These are phyloP conservation scores for Leonotis leonurus DNA, from an alignment of 257 asterid species.

Conservation along the genomic window DNA sequence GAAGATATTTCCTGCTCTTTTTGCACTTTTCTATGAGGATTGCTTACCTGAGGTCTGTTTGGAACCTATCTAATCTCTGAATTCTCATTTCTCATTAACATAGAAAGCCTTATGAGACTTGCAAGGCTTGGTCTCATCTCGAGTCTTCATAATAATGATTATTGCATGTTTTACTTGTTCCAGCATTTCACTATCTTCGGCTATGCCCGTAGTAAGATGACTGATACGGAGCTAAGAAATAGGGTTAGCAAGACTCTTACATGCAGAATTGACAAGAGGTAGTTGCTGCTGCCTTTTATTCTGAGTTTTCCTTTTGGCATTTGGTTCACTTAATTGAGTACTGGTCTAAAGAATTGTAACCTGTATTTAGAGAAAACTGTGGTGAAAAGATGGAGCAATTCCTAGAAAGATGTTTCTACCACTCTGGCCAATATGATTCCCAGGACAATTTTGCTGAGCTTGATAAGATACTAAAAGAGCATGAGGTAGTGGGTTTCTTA, in stretches of 20 bases:
- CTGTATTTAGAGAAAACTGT: slow-evolving; percentile 69
- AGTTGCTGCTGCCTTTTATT: background rate
- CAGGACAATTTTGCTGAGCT: slow-evolving; percentile 59
- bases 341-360: background rate
- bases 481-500: slow-evolving; percentile 58
- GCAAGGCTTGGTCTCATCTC: background rate
- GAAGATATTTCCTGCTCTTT: slow-evolving; percentile 94
- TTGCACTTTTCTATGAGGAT: slow-evolving; percentile 94
- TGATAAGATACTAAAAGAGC: slow-evolving; percentile 63
- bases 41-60: slow-evolving; percentile 80
- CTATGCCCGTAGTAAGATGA: too few species aligned
- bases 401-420: slow-evolving; percentile 77
- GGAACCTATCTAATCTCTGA: background rate
- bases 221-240: too few species aligned
- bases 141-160: background rate
- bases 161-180: too few species aligned
- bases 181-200: too few species aligned
- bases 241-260: too few species aligned
- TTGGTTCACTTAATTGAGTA: background rate
- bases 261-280: too few species aligned
- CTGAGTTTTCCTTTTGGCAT: too few species aligned
- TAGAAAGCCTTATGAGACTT: too few species aligned
- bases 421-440: slow-evolving; percentile 85
- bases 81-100: too few species aligned
- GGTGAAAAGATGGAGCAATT: slow-evolving; percentile 91